Conservation (phyloP, 2,329 filamentous ascomycete genomes). For the Ceratocystis diversiconidia region DNA sequence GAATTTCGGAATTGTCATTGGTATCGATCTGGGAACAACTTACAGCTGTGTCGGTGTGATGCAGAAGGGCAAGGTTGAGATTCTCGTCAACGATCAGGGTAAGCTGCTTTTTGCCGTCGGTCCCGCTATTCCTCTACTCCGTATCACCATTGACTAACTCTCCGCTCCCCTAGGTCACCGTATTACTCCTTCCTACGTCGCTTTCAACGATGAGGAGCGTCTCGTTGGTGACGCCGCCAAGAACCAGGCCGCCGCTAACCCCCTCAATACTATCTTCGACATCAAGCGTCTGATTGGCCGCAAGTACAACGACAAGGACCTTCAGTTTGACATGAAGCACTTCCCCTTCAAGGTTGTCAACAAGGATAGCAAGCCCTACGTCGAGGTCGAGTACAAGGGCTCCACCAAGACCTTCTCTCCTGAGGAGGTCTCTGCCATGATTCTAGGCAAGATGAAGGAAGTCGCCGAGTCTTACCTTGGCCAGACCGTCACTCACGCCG, state of each 20-base stretch:
- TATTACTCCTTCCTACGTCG: slow-evolving; percentile 89
- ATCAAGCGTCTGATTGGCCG: slow-evolving; percentile 78
- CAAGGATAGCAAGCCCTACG: slow-evolving; percentile 79
- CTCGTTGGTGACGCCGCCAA: slow-evolving; percentile 95
- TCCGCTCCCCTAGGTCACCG: slow-evolving; percentile 50
- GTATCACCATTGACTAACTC: not conserved
- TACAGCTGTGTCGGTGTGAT: slow-evolving; percentile 87
- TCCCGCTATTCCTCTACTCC: not conserved
- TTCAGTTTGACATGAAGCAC: slow-evolving; percentile 91
- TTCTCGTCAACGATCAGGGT: slow-evolving; percentile 82
- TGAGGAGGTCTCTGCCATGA: slow-evolving; percentile 69
- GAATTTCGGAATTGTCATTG: slow-evolving; percentile 77
- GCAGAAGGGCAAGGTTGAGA: slow-evolving; percentile 89
- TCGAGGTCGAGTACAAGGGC: slow-evolving; percentile 58
- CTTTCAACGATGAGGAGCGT: slow-evolving; percentile 92
- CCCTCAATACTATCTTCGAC: slow-evolving; percentile 61
- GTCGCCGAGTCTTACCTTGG: slow-evolving; percentile 65
- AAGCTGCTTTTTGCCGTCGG: not conserved
- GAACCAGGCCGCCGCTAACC: slow-evolving; percentile 81
- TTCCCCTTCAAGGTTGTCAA: slow-evolving; percentile 91
- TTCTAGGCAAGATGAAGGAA: slow-evolving; percentile 74
- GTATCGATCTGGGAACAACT: slow-evolving; percentile 88
- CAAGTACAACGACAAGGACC: slow-evolving; percentile 70
- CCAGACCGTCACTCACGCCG: slow-evolving; percentile 72
- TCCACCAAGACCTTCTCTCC: slow-evolving; percentile 60